These are phyloP conservation scores for Noccaea caerulescens DNA, from an alignment of 345 rosid genomes.

Conservation along the genomic window DNA sequence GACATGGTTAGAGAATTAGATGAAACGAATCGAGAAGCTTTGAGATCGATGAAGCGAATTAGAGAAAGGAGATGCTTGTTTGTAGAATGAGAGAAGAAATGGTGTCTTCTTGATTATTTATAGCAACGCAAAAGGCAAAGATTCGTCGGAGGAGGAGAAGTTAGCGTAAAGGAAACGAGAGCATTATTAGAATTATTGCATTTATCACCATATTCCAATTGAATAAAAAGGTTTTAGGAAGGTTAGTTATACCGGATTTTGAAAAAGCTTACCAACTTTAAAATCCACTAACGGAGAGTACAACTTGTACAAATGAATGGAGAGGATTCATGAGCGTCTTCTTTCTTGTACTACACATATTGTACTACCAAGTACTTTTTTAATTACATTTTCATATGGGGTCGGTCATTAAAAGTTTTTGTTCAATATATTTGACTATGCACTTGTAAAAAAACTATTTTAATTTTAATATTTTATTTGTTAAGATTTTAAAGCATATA, in stretches of 20 bases:
- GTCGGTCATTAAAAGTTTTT: slow-evolving; percentile 9
- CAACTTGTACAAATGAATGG: background rate
- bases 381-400: background rate
- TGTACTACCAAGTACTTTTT: slow-evolving; percentile 27
- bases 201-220: slow-evolving; percentile 25
- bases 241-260: slow-evolving; percentile 38
- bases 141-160: slow-evolving; percentile 32
- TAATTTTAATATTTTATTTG: background rate
- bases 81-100: slow-evolving; percentile 31
- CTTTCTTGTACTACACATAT: slow-evolving; percentile 36
- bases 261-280: slow-evolving; percentile 27
- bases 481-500: background rate
- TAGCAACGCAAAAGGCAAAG: slow-evolving; percentile 37
- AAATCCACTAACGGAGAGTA: slow-evolving; percentile 20
- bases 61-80: slow-evolving; percentile 18
- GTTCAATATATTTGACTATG: background rate
- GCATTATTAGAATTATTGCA: slow-evolving; percentile 23
- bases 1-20: slow-evolving; percentile 31
- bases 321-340: background rate
- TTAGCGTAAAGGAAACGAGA: slow-evolving; percentile 48
- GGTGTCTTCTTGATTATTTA: slow-evolving; percentile 20
- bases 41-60: background rate
- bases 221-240: slow-evolving; percentile 30
- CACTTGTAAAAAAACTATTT: background rate
- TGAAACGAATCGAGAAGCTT: slow-evolving; percentile 22